phyloP scores from a whole-genome alignment of 2,329 filamentous ascomycete genomes.

The Arthrocladium fulminans region DNA sequence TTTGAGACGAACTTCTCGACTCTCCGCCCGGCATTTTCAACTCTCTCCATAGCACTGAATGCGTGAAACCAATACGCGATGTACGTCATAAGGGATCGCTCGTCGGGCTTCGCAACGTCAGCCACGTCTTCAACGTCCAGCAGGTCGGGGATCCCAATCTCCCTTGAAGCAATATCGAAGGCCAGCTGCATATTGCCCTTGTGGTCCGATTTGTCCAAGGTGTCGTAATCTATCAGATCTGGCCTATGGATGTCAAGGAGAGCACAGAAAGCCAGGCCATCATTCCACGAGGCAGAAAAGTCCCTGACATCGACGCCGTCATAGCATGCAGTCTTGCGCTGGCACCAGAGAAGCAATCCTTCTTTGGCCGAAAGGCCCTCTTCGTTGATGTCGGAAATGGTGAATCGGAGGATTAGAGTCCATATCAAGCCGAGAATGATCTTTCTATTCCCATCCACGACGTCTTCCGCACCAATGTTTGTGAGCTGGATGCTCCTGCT shows the following conservation, averaged over 20 bases:
- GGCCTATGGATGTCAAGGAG: conserved; percentile 93
- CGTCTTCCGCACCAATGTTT: conserved; percentile 96
- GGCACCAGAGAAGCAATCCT: conserved; percentile 90
- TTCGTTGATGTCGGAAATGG: conserved; percentile 96
- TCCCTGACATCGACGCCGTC: conserved; percentile 92
- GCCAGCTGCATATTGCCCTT: conserved; percentile 95
- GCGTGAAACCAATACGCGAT: conserved; percentile 99
- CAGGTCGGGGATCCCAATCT: conserved; percentile 93
- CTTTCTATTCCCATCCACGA: conserved; percentile 95
- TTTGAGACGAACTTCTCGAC: conserved; percentile 98
- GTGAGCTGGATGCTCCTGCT: conserved; percentile 89
- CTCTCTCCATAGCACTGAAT: conserved; percentile 97
- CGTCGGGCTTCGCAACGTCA: conserved; percentile 90
- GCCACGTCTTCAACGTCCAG: conserved; percentile 97
- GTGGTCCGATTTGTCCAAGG: conserved; percentile 87
- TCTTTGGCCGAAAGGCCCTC: conserved; percentile 98
- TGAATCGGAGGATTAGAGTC: conserved; percentile 96
- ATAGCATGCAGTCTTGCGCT: conserved; percentile 96
- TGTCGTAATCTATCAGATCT: conserved; percentile 93
- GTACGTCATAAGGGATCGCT: conserved; percentile 96
- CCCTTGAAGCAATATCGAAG: conserved; percentile 89
- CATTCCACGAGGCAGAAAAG: conserved; percentile 94
- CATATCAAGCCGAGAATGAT: conserved; percentile 96
- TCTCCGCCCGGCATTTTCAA: conserved; percentile 89
- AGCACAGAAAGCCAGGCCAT: conserved; percentile 92